Base-by-base conservation (phyloP, 1,139 yeast genomes). In the Geotrichum aggregatum region DNA sequence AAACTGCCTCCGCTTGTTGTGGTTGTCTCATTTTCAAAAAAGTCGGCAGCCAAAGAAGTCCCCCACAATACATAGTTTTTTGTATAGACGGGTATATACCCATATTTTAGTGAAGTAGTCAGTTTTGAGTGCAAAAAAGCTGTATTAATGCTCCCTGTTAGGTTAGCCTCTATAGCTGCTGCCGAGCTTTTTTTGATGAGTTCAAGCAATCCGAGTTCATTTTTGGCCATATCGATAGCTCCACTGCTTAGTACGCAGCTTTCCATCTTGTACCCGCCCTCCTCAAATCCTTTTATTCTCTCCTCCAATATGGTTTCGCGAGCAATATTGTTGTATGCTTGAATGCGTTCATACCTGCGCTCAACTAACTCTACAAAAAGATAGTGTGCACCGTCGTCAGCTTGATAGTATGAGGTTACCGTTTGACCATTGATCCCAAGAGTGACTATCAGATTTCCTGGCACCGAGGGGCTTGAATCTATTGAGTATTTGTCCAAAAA, bases 1-100 rank as follows among this genome's bases (percentile, higher is more conserved):
- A 21, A 44, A 19, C 34, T 34, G 2, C 47, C 40, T 14, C 22
- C 22, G 6, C 47, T 41, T n/a, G n/a, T n/a, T n/a, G n/a, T n/a
- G 3, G n/a, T n/a, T n/a, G n/a, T n/a, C n/a, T n/a, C 10, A 13
- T 6, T 19, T n/a, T 13, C 21, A 13, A 22, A 34, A 34, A 44
- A 44, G 8, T 11, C 28, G n/a, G 11, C 16, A 3, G 11, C 22
- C 2, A 44, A 40, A 19, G 19, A 34, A 10, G 41, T 44, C 2
- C 47, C 47, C 41, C 47, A 44, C 21, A 34, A 4, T 11, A 44
- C 22, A 24, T 6, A 44, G 33, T 44, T 44, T 24, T 44, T 44
- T 14, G 47, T 44, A n/a, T 44, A 44, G 28, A 44, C 24, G 40
- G 40, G 22, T 19, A 33, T 10, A 16, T 24, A n/a, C 47, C 47